These are phyloP conservation scores for Phellopilus nigrolimitatus DNA, from an alignment of 1,284 basidiomycete species.

Conservation along the genomic window DNA sequence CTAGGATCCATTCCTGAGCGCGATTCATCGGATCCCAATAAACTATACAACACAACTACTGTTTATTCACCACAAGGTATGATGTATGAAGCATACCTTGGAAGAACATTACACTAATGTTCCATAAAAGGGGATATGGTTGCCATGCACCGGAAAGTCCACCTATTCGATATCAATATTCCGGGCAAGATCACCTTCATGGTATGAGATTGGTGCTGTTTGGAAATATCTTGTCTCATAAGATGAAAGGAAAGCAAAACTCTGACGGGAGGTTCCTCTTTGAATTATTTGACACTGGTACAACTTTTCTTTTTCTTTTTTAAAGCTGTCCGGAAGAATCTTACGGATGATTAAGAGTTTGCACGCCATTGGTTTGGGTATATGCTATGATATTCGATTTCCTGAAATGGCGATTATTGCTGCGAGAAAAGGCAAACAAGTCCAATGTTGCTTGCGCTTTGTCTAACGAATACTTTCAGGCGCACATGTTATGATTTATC, in stretches of 20 bases:
- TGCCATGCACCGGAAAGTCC: slow-evolving; percentile 89
- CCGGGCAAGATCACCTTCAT: slow-evolving; percentile 97
- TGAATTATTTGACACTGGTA: slow-evolving; percentile 86
- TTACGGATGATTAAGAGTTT: slow-evolving; percentile 49
- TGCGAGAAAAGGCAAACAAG: slow-evolving; percentile 78
- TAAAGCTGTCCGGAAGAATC: background rate
- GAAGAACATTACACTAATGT: too few relatives aligned
- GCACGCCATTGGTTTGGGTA: slow-evolving; percentile 87
- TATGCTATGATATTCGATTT: slow-evolving; percentile 93
- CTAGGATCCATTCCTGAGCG: slow-evolving; percentile 87
- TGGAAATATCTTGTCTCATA: background rate
- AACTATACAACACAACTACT: slow-evolving; percentile 90
- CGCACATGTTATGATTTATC: slow-evolving; percentile 88
- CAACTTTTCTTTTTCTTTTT: slow-evolving; percentile 13
- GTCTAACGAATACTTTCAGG: slow-evolving; percentile 41
- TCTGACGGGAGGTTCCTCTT: slow-evolving; percentile 71
- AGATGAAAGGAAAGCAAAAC: slow-evolving; percentile 83
- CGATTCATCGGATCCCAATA: slow-evolving; percentile 50
- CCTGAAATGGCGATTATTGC: slow-evolving; percentile 93
- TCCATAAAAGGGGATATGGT: slow-evolving; percentile 70
- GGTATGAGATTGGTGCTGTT: slow-evolving; percentile 36
- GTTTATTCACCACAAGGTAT: slow-evolving; percentile 87
- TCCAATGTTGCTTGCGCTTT: background rate
- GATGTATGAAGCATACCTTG: too few relatives aligned
- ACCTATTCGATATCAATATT: slow-evolving; percentile 98